These are phyloP conservation scores for Neurospora sp. DNA, from an alignment of 495 filamentous ascomycete genomes.

Conservation along the genomic window DNA sequence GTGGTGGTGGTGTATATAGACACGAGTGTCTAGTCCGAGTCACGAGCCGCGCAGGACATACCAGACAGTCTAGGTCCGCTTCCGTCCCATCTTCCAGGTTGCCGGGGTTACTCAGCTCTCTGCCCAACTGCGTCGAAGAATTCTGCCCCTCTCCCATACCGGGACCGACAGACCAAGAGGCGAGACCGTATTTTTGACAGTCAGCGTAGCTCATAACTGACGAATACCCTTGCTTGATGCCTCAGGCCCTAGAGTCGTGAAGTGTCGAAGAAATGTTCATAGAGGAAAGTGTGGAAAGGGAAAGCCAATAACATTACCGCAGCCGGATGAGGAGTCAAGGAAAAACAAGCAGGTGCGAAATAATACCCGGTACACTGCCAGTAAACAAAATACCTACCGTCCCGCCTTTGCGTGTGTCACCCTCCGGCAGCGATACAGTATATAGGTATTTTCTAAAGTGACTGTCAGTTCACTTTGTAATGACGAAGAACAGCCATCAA, in stretches of 20 bases:
- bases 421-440: background rate
- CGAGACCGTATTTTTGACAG: background rate
- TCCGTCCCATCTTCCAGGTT: background rate
- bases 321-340: background rate
- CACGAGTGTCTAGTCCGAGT: no score
- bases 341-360: background rate
- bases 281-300: background rate
- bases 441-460: no score
- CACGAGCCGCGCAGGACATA: no score
- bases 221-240: background rate
- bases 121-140: background rate
- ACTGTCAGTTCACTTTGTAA: background rate
- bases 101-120: background rate
- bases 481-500: background rate
- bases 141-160: background rate
- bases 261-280: background rate
- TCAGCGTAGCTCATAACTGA: background rate
- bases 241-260: background rate
- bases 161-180: background rate
- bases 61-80: background rate
- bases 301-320: background rate
- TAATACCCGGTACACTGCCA: background rate
- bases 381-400: background rate
- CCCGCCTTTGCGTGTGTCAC: background rate
- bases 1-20: background rate